phyloP scores from a whole-genome alignment of 2,329 filamentous ascomycete genomes.

The Chrysoporthe austroafricana region DNA sequence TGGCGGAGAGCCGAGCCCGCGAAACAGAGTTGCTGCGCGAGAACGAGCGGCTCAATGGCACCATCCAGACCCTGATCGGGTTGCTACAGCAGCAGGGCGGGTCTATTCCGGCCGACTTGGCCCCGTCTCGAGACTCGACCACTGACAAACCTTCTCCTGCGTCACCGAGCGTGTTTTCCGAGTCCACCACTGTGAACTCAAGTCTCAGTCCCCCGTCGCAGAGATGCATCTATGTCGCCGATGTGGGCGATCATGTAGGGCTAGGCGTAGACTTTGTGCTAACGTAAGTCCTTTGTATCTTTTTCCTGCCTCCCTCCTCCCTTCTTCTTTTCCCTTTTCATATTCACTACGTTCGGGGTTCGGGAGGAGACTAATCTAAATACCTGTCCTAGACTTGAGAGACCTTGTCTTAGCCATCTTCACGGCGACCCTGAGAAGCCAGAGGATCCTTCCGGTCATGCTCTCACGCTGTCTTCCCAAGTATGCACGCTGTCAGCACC shows the following conservation, averaged over 20 bases:
- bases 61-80: conserved; percentile 28
- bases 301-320: not conserved
- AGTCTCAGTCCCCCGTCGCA: not conserved
- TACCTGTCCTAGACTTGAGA: conserved; percentile 33
- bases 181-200: conserved; percentile 1
- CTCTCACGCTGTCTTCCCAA: conserved; percentile 35
- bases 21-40: conserved; percentile 33
- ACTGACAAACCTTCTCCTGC: conserved; percentile 7
- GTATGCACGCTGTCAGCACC: conserved; percentile 24
- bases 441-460: conserved; percentile 34
- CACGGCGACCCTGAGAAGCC: conserved; percentile 34
- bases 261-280: conserved; percentile 42
- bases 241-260: conserved; percentile 31
- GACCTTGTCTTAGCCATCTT: conserved; percentile 36
- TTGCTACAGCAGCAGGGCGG: conserved; percentile 31
- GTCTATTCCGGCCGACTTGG: conserved; percentile 12
- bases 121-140: not conserved
- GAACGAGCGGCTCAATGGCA: conserved; percentile 28
- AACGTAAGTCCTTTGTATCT: conserved; percentile 31
- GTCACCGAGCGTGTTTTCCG: conserved; percentile 4
- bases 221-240: conserved; percentile 22
- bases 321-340: not conserved
- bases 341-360: too few relatives aligned
- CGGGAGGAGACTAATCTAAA: not conserved
- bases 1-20: conserved; percentile 29